Base-by-base conservation (phyloP, 192 early-diverging fungal genomes). In the Umbelopsis ramanniana region DNA sequence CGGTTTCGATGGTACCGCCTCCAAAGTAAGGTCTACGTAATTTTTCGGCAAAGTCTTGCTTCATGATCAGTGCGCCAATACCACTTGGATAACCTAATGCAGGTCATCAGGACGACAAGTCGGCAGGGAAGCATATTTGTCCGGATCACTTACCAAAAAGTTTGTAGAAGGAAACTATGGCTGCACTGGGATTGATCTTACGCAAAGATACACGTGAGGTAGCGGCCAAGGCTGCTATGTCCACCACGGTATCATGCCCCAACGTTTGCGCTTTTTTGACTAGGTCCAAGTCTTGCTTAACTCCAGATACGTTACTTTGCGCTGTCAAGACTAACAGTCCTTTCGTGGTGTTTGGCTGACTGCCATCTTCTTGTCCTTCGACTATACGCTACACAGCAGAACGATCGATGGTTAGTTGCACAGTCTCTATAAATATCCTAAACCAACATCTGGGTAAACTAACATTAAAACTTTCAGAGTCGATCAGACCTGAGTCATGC, bases 21-120 rank as follows among this genome's bases (percentile, higher is more conserved):
- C 57, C 57, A 63, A 63, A 63, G 35, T 63, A 63, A 19, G 57
- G 57, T 19, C 57, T 63, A 26, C 12, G 57, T 63, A 63, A 63
- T 26, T 37, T 63, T 17, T 63, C 2, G 23, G 57, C 26, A 63
- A 63, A 63, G 7, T 37, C 17, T 14, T 37, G 33, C 26, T 63
- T 63, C 57, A 63, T 63, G 19, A 63, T 63, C 3, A 63, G 33
- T 12, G 57, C 57, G 33, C 57, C 57, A n/a, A 63, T n/a, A 7
- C 57, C 57, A 5, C 33, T 63, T 14, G 57, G 57, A 37, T 63
- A 63, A 1, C 57, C 57, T 63, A 17, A 37, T 54, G 7, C 5
- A 33, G 14, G 29, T 37, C 3, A 26, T 63, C 17, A 63, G 33
- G 29, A 7, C 14, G 4, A 12, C 7, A 3, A 12, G 3, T n/a